Conservation (phyloP, 164 flowering plant genomes). For the Santalum album region DNA sequence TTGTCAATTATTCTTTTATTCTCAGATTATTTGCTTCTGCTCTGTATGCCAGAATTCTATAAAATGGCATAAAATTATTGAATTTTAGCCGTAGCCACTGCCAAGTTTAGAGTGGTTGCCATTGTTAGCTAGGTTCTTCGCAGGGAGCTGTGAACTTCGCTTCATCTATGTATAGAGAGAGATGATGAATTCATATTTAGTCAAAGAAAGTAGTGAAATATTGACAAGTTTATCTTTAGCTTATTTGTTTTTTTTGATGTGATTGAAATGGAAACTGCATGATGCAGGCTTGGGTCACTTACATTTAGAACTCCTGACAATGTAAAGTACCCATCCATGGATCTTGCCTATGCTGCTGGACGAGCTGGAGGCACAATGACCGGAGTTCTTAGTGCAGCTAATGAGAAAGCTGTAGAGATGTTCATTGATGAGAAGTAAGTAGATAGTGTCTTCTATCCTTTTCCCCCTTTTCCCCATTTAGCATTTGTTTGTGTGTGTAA, state of each 20-base stretch:
- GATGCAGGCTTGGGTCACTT: conserved; percentile 75
- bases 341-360: conserved; percentile 95
- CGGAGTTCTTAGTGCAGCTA: conserved; percentile 98
- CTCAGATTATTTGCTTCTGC: not conserved
- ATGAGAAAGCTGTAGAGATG: conserved; percentile 97
- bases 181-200: too few species aligned
- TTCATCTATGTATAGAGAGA: too few species aligned
- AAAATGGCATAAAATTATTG: too few species aligned
- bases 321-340: conserved; percentile 95
- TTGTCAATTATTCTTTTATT: not conserved
- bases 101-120: too few species aligned
- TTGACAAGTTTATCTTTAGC: too few species aligned
- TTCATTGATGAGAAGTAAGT: conserved; percentile 85
- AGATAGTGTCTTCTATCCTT: too few species aligned
- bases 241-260: not conserved
- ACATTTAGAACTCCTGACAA: conserved; percentile 91
- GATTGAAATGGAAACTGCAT: conserved; percentile 2
- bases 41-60: not conserved
- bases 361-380: conserved; percentile 99
- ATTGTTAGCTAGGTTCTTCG: too few species aligned
- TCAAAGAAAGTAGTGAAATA: too few species aligned
- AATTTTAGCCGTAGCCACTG: too few species aligned
- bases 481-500: too few species aligned
- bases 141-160: too few species aligned
- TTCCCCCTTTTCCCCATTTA: too few species aligned